Conservation (phyloP, 306 rosid genomes). For the Crataegus laevigata region DNA sequence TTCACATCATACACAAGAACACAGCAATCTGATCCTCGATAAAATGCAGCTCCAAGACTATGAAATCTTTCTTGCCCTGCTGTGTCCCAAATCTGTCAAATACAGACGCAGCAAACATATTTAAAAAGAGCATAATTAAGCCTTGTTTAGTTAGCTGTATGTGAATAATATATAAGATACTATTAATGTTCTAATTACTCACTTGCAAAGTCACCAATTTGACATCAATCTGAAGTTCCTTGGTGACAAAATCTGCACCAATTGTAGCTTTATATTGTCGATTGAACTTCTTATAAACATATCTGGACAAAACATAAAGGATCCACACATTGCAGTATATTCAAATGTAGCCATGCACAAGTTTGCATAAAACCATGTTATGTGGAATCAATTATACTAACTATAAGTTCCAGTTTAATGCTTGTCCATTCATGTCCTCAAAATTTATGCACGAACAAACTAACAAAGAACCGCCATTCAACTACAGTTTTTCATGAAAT, state of each 20-base stretch:
- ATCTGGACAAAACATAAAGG: constrained; percentile 50
- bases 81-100: constrained; percentile 87
- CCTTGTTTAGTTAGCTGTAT: neutral
- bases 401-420: too few species aligned
- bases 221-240: constrained; percentile 70
- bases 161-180: too few species aligned
- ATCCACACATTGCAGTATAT: constrained; percentile 9
- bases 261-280: constrained; percentile 82
- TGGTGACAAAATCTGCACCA: constrained; percentile 97
- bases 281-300: constrained; percentile 61
- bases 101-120: neutral
- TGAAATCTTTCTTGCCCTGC: constrained; percentile 96
- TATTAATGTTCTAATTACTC: constrained; percentile 4
- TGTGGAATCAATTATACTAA: neutral
- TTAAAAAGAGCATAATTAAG: neutral
- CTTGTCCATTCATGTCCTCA: too few species aligned
- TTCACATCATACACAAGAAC: constrained; percentile 83
- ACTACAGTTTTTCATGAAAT: too few species aligned
- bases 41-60: constrained; percentile 79
- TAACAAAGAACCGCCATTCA: too few species aligned
- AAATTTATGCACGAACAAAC: too few species aligned
- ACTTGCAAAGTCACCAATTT: constrained; percentile 80
- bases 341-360: neutral
- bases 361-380: neutral
- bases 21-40: constrained; percentile 92